Base-by-base conservation (phyloP, 345 rosid species). In the Pistacia vera region DNA sequence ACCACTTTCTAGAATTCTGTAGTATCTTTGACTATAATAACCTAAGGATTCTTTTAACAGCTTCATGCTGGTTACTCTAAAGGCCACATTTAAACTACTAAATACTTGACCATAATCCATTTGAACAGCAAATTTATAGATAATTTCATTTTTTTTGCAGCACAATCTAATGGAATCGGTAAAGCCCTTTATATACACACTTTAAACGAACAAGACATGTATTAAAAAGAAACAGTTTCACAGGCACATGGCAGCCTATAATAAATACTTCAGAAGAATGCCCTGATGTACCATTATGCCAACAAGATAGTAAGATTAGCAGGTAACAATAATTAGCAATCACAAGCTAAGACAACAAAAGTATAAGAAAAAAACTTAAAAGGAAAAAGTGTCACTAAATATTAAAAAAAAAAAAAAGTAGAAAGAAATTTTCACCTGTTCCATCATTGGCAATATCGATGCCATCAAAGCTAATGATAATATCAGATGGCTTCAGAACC, bases 391-490 rank as follows among this genome's bases (percentile, higher is more conserved):
- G 63, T 22, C 13, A 55, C 52, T 46, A 60, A 35, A 28, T 70
- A 46, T 35, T 12, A 68, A n/a, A 18, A 33, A 64, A 52, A 51
- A 22, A 75, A 20, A 51, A 8, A 36, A 5, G 44, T 62, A 35
- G 30, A 18, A 62, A 49, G 2, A 67, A 14, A 12, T 68, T 28
- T 51, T 84, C 84, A 91, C 99, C 90, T 73, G 99, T 95, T 85
- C 99, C 99, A 79, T 93, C 99, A 83, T 95, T 95, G 57, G 98
- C 96, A 77, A 95, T 91, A 59, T 91, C 86, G 44, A 91, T 89
- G 63, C 90, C 91, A 59, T 93, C 98, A 86, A 95, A 95, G 81
- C 96, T 90, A 44, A 94, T 90, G 72, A 95, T 86, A 63, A 93
- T 80, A 85, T 93, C 99, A 10, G 97, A 95, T 41, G 95, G 91